Conservation (phyloP, 257 asterid species). For the Gentiana dahurica region DNA sequence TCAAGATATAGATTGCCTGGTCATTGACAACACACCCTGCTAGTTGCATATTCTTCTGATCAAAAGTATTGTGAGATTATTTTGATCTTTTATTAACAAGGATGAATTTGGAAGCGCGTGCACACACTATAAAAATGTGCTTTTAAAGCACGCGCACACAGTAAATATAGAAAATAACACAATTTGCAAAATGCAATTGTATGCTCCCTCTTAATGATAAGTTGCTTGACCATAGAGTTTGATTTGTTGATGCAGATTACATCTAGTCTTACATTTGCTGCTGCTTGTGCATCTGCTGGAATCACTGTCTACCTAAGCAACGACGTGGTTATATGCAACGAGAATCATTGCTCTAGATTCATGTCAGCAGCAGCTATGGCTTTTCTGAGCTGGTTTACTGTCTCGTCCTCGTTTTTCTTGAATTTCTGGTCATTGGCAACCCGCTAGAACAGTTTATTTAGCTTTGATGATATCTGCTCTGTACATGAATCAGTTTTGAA, state of each 20-base stretch:
- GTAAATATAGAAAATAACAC: no score
- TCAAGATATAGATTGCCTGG: no score
- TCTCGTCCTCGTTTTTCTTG: slow-evolving; percentile 59
- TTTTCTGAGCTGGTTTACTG: slow-evolving; percentile 79
- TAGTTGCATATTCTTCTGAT: no score
- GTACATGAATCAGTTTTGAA: slow-evolving; percentile 1
- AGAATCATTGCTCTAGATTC: slow-evolving; percentile 75
- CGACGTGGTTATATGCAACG: slow-evolving; percentile 53
- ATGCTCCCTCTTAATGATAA: neutral
- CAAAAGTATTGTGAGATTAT: no score
- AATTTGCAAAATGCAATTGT: no score
- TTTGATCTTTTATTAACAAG: no score
- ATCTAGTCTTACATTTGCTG: slow-evolving; percentile 81
- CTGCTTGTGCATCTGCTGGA: slow-evolving; percentile 93
- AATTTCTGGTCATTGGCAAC: slow-evolving; percentile 82
- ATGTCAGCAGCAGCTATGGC: slow-evolving; percentile 94
- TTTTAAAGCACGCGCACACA: no score
- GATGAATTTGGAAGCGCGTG: no score
- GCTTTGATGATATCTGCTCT: neutral
- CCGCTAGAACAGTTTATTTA: slow-evolving; percentile 13
- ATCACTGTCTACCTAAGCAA: slow-evolving; percentile 83
- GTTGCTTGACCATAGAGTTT: neutral
- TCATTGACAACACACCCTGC: no score
- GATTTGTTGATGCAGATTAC: slow-evolving; percentile 42
- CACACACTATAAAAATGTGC: no score